These are phyloP conservation scores for Bretziella fagacearum DNA, from an alignment of 2,329 filamentous ascomycete species.

Conservation along the genomic window DNA sequence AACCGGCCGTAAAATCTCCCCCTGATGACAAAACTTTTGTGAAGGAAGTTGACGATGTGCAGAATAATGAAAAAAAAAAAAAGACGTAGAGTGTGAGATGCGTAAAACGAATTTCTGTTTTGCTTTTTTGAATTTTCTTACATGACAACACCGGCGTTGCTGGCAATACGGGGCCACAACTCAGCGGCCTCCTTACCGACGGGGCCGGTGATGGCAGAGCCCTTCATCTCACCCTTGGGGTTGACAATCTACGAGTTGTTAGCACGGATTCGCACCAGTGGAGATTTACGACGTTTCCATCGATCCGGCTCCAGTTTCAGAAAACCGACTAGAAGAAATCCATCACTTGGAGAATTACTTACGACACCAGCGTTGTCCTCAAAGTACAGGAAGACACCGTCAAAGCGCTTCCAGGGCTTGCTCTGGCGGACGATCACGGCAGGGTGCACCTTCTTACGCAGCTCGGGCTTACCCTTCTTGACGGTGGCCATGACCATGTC, in stretches of 20 bases:
- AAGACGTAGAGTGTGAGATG: constrained; percentile 2
- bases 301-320: too few species aligned
- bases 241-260: constrained; percentile 66
- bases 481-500: constrained; percentile 99
- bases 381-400: constrained; percentile 99
- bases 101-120: constrained; percentile 18
- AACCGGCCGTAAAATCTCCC: too few species aligned
- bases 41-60: neutral
- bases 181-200: constrained; percentile 99
- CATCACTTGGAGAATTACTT: constrained; percentile 31
- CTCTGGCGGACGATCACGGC: constrained; percentile 96
- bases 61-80: constrained; percentile 2
- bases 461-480: constrained; percentile 99
- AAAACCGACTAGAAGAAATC: neutral
- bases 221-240: constrained; percentile 99
- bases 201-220: constrained; percentile 95
- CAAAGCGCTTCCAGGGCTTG: constrained; percentile 98
- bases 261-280: too few species aligned
- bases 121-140: constrained; percentile 36
- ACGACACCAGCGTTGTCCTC: constrained; percentile 99
- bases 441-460: constrained; percentile 99
- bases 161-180: constrained; percentile 99
- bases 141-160: constrained; percentile 99
- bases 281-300: too few species aligned
- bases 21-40: too few species aligned